A percentile compares a stretch with the other conserved stretches of the same genome.
These are phyloP conservation scores for Crepidotus variabilis DNA, from an alignment of 768 basidiomycete genomes.

Conservation along the genomic window DNA sequence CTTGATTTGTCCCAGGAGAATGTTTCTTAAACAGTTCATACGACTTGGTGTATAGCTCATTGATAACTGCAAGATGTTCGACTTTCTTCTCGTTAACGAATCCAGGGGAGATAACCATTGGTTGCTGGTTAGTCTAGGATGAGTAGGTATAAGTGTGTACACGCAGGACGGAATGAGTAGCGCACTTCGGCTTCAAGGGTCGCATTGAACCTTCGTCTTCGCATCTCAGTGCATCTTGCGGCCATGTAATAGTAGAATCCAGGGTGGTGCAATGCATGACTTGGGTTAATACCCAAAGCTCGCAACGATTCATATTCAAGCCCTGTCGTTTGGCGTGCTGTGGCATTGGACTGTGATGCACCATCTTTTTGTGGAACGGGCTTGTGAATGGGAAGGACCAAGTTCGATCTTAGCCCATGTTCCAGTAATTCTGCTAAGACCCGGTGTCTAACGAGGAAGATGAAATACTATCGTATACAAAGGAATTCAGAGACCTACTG, in stretches of 20 bases:
- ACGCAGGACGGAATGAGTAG: background rate
- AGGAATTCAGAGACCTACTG: constrained; percentile 53
- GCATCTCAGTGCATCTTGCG: constrained; percentile 77
- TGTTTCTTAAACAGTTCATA: constrained; percentile 92
- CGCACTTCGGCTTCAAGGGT: constrained; percentile 56
- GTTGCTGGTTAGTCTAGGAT: constrained; percentile 26
- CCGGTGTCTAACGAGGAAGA: constrained; percentile 56
- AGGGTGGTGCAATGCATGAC: constrained; percentile 81
- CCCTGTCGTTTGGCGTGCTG: constrained; percentile 12
- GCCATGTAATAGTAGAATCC: constrained; percentile 93
- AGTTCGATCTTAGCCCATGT: constrained; percentile 62
- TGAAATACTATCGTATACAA: background rate
- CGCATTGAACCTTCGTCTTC: constrained; percentile 63
- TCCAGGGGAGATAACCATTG: constrained; percentile 52
- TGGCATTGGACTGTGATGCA: constrained; percentile 15
- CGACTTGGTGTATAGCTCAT: constrained; percentile 94
- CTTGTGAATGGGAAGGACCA: constrained; percentile 58
- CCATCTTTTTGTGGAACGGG: constrained; percentile 29
- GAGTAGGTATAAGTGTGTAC: background rate
- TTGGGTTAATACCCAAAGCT: constrained; percentile 71
- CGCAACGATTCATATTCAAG: constrained; percentile 57
- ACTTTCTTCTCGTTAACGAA: constrained; percentile 90
- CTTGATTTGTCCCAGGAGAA: constrained; percentile 37
- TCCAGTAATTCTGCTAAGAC: constrained; percentile 90
- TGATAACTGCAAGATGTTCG: constrained; percentile 75